Percentiles rank a stretch among this genome's conserved stretches.
Conservation (phyloP, 768 basidiomycete species). For the Coprinopsis marcescibilis region DNA sequence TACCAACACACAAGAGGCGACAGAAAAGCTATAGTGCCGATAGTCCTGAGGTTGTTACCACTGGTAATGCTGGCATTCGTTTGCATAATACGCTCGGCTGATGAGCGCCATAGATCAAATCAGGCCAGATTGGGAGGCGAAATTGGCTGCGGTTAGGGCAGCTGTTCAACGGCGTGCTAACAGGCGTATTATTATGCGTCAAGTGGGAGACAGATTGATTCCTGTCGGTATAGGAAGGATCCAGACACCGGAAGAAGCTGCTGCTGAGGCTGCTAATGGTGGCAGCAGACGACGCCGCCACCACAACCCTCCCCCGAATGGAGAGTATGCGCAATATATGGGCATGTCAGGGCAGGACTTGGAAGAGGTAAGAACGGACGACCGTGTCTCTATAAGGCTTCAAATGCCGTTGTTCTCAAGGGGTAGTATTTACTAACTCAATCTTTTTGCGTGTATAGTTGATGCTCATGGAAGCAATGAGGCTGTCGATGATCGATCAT, state of each 20-base stretch:
- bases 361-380: slow-evolving; percentile 67
- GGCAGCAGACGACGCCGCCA: slow-evolving; percentile 55
- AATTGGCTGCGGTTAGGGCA: slow-evolving; percentile 89
- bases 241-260: slow-evolving; percentile 57
- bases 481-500: slow-evolving; percentile 88
- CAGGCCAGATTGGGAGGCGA: slow-evolving; percentile 97
- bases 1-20: slow-evolving; percentile 59
- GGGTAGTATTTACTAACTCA: not conserved
- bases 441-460: slow-evolving; percentile 42
- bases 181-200: slow-evolving; percentile 95
- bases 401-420: slow-evolving; percentile 5
- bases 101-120: slow-evolving; percentile 67
- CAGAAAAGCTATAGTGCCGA: slow-evolving; percentile 87
- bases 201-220: slow-evolving; percentile 94
- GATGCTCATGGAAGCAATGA: slow-evolving; percentile 99
- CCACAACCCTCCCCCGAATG: slow-evolving; percentile 35
- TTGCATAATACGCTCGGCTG: not conserved
- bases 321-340: slow-evolving; percentile 65
- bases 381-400: not conserved
- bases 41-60: slow-evolving; percentile 87
- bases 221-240: slow-evolving; percentile 91
- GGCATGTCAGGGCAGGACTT: slow-evolving; percentile 82
- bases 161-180: slow-evolving; percentile 95
- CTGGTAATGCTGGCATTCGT: slow-evolving; percentile 44
- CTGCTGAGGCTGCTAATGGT: slow-evolving; percentile 32